Conservation (phyloP, 2,329 filamentous ascomycete genomes). For the Chrysoporthe austroafricana region DNA sequence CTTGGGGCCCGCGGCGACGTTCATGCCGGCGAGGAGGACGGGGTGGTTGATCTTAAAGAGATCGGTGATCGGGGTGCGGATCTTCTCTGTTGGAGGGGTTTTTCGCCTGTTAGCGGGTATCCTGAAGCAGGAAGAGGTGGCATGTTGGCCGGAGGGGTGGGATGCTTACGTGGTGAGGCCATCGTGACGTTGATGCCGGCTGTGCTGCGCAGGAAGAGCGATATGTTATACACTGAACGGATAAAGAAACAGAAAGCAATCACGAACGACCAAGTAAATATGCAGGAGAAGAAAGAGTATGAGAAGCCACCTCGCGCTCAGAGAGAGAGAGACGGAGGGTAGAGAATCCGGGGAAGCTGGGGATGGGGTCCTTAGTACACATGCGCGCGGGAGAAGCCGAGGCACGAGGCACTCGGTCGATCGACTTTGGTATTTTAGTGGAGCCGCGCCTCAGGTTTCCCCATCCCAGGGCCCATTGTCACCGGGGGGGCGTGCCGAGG, state of each 20-base stretch:
- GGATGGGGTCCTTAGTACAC: constrained; percentile 15
- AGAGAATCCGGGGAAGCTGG: constrained; percentile 20
- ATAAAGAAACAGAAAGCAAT: background rate
- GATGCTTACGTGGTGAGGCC: constrained; percentile 77
- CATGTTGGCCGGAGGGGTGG: constrained; percentile 10
- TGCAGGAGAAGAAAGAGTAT: constrained; percentile 8
- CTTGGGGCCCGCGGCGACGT: constrained; percentile 95
- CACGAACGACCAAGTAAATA: constrained; percentile 10
- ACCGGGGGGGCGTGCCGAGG: background rate
- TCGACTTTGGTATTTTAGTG: constrained; percentile 1
- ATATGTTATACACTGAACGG: background rate
- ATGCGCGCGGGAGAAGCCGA: constrained; percentile 24
- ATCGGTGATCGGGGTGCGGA: constrained; percentile 91
- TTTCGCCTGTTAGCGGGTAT: background rate
- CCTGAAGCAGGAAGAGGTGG: constrained; percentile 6
- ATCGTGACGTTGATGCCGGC: constrained; percentile 49
- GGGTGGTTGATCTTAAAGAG: constrained; percentile 98
- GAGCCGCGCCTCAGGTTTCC: background rate
- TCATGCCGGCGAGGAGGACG: constrained; percentile 95
- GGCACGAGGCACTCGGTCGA: constrained; percentile 18
- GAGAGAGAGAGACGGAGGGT: background rate
- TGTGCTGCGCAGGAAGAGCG: constrained; percentile 24
- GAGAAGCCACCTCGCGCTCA: background rate
- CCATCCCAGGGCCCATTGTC: background rate
- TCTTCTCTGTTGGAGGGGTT: constrained; percentile 64